phyloP scores from a whole-genome alignment of 2,329 filamentous ascomycete genomes.

The Cylindrodendrum hubeiense region DNA sequence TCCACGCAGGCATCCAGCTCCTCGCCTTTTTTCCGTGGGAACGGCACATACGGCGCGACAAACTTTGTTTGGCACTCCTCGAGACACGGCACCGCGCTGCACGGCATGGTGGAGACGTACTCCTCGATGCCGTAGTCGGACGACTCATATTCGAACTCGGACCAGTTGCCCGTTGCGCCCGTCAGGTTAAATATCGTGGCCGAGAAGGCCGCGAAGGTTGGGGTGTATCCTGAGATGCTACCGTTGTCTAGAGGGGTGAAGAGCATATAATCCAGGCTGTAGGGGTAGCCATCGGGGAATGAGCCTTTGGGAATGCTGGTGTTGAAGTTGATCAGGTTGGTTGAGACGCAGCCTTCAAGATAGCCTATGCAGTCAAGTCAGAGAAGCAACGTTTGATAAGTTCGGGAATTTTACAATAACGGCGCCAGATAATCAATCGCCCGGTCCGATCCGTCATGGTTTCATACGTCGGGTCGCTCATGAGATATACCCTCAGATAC shows the following conservation, averaged over 20 bases:
- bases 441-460: background rate
- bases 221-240: background rate
- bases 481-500: slow-evolving; percentile 5
- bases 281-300: slow-evolving; percentile 10
- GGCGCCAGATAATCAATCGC: background rate
- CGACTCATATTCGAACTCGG: background rate
- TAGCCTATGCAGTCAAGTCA: slow-evolving; percentile 6
- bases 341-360: slow-evolving; percentile 12
- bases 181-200: slow-evolving; percentile 4
- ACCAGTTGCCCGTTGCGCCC: slow-evolving; percentile 5
- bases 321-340: slow-evolving; percentile 10
- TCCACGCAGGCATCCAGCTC: slow-evolving; percentile 15
- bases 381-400: background rate
- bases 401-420: slow-evolving; percentile 7
- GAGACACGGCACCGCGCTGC: slow-evolving; percentile 10
- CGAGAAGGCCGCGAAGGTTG: background rate
- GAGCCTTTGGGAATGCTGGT: slow-evolving; percentile 3
- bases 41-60: slow-evolving; percentile 1
- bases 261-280: background rate
- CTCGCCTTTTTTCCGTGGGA: background rate
- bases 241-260: background rate
- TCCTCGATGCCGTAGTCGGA: slow-evolving; percentile 9
- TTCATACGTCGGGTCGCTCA: slow-evolving; percentile 3
- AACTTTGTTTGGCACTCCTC: slow-evolving; percentile 13
- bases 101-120: background rate